Evolutionary conservation across 805 yeast species (phyloP), one percentile per base, ranked within the genome.

Genomic region (Lipomyces sp.): DNA sequence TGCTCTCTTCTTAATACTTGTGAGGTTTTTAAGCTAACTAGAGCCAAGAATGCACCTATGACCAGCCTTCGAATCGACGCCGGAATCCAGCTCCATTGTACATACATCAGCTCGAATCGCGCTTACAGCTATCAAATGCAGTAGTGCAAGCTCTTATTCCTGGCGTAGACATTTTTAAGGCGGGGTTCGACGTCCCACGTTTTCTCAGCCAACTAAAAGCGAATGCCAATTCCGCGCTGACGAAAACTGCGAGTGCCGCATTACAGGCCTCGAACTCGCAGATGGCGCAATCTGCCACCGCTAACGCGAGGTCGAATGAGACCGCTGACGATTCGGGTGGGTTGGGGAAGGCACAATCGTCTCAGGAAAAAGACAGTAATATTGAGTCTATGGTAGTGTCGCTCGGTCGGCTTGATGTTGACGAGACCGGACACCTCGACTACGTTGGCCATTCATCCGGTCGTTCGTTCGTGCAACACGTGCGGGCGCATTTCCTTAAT

Each of bases 61-160:
- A 89, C 74, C 91, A 90, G 73, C 94, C 96, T 8, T 82, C 88
- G 61, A 79, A 82, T 63, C 77, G 90, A 59, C 85, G 84, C 73
- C 85, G 73, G 51, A 68, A 69, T 48, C 72, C 71, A 6, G 72
- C 67, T 50, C 64, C 75, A 75, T 15, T 80, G 75, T 62, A 70
- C 75, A 54, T 75, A 70, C 65, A 69, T 37, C 70, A 76, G 37
- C 74, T 78, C 10, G 83, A 81, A 59, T 68, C 77, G 30, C 77
- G 77, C 57, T 69, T 81, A 48, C 77, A 76, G 65, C 64, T 69
- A 50, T 78, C 82, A 18, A 82, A 80, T 59, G 66, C 72, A 18
- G 73, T 82, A 5, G 57, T 82, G 5, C 74, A 75, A 18, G 64
- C 77, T 30, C 64, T 82, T 1, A 63, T 81, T 10, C 85, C 85